Percentiles rank a stretch among this genome's conserved stretches.
Conservation (phyloP, 2,329 filamentous ascomycete genomes). For the Chrysoporthe deuterocubensis region DNA sequence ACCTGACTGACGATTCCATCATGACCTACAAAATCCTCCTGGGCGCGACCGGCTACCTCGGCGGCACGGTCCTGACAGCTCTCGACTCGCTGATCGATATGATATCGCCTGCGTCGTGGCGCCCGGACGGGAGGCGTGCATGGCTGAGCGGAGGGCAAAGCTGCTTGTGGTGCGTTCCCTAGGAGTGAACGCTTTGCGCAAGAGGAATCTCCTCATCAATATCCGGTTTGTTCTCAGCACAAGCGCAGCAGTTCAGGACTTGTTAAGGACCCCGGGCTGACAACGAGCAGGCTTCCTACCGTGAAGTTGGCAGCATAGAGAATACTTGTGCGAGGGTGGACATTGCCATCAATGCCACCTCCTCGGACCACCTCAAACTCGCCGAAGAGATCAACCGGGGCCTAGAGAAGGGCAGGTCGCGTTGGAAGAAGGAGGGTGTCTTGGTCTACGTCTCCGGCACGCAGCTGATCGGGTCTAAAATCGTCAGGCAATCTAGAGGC, state of each 20-base stretch:
- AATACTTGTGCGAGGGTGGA: conserved; percentile 8
- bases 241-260: background rate
- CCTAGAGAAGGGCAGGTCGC: background rate
- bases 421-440: background rate
- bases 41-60: conserved; percentile 17
- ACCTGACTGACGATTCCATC: background rate
- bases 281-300: conserved; percentile 7
- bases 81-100: conserved; percentile 2
- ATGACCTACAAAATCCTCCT: conserved; percentile 11
- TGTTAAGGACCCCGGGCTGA: background rate
- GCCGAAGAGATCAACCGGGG: conserved; percentile 14
- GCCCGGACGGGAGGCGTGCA: background rate
- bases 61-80: conserved; percentile 15
- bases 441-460: conserved; percentile 16
- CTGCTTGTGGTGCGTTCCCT: conserved; percentile 1
- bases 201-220: too few relatives aligned
- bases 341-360: conserved; percentile 17
- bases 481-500: conserved; percentile 9
- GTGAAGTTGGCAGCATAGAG: conserved; percentile 7
- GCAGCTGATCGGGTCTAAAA: conserved; percentile 16
- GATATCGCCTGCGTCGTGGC: conserved; percentile 16
- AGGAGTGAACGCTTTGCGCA: too few relatives aligned
- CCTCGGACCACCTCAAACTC: conserved; percentile 13
- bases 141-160: conserved; percentile 1
- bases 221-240: background rate